Evolutionary conservation across 208 protist genomes (phyloP), one percentile per base, ranked within the genome.

Genomic region (Acanthamoeba castellanii): DNA sequence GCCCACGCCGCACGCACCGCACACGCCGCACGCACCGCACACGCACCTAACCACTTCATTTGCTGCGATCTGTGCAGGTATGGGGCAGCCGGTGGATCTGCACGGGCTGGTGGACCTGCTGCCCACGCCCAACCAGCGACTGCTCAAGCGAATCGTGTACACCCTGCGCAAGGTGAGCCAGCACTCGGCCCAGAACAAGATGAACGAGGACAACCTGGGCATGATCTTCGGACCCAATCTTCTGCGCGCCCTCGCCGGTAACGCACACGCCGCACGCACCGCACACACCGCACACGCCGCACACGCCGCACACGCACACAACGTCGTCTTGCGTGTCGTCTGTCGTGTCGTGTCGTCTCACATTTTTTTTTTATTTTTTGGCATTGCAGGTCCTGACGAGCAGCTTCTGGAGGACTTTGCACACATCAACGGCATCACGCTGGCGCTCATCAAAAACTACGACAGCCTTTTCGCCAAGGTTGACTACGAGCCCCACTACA

Each of bases 121-220:
- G 20, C 85, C 85, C 27, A 50, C 18, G 37, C 2, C 32, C 55
- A 92, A 92, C 55, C 47, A 92, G 32, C 34, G 34, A 64, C 13
- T 92, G 37, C 85, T 92, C 5, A 92, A 92, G 59, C 85, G 85
- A 27, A 34, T 92, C 20, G 85, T 92, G 37, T 72, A 55, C 25
- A 72, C 55, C 22, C 85, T 92, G 16, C 85, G 85, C 85, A 92
- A 92, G 32, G 85, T 92, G 85, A 92, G 59, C 25, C 85, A 72
- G 22, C n/a, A 92, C 61, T 64, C 85, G 37, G 85, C n/a, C 57
- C n/a, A 70, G n/a, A 92, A 92, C 61, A 92, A 70, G 32, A 92
- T 92, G 85, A 92, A 92, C 42, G 85, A 61, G 30, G 32, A 61
- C 85, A 92, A 92, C 34, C 55, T 92, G 47, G 85, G 85, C 50